A percentile compares a stretch with the other conserved stretches of the same genome.
phyloP scores from a whole-genome alignment of 2,329 filamentous ascomycete species.

The Lasiodiplodia citricola region DNA sequence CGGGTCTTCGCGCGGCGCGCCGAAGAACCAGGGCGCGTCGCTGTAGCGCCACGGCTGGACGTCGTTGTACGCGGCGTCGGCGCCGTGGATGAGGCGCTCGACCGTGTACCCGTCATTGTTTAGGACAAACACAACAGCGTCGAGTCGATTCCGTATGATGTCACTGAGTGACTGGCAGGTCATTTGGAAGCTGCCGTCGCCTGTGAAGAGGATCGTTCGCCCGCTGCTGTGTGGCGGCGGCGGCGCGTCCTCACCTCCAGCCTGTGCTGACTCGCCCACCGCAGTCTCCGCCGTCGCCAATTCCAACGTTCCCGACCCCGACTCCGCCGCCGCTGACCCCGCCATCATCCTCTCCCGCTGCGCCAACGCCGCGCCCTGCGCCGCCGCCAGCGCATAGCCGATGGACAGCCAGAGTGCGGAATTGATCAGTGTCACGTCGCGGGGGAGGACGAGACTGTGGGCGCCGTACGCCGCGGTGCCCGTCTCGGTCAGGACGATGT shows the following conservation, averaged over 20 bases:
- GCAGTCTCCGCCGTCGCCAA: no score
- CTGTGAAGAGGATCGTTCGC: constrained; percentile 40
- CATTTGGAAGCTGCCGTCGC: constrained; percentile 47
- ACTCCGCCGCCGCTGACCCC: no score
- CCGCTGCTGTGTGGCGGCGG: constrained; percentile 30
- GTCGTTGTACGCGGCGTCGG: constrained; percentile 33
- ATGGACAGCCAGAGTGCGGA: constrained; percentile 63
- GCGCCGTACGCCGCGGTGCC: constrained; percentile 54
- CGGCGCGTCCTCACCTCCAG: constrained; percentile 27
- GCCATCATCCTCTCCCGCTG: not conserved
- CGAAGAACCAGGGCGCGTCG: constrained; percentile 32
- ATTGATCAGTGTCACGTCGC: constrained; percentile 46
- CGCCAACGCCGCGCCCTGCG: constrained; percentile 58
- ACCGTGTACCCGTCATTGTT: constrained; percentile 48
- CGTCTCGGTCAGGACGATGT: constrained; percentile 64
- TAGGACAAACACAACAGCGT: constrained; percentile 42
- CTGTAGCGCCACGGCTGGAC: constrained; percentile 34
- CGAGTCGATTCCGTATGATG: constrained; percentile 41
- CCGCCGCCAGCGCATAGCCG: constrained; percentile 65
- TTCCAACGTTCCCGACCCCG: no score
- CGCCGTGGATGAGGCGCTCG: constrained; percentile 46
- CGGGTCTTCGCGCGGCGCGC: constrained; percentile 7
- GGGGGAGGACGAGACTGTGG: constrained; percentile 44
- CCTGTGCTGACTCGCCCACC: no score
- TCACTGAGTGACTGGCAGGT: constrained; percentile 45